Percentiles rank a stretch among this genome's conserved stretches.
Evolutionary conservation across 345 rosid genomes (phyloP).

Genomic region (Laguncularia racemosa): DNA sequence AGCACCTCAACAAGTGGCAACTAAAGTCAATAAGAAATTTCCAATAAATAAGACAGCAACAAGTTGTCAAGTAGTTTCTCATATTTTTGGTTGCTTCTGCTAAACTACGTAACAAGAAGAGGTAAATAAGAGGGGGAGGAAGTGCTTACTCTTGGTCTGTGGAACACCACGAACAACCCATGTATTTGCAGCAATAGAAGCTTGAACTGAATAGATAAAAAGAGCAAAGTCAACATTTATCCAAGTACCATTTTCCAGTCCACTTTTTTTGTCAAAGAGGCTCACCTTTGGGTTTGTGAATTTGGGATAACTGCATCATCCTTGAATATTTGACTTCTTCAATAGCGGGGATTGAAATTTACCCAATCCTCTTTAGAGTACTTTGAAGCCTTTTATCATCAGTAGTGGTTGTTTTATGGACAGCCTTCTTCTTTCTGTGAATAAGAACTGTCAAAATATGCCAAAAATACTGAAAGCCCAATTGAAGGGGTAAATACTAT

Average conservation of each 20-base stretch:
- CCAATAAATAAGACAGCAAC: too few species aligned
- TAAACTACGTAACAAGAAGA: too few species aligned
- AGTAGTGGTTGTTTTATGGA: conserved; percentile 90
- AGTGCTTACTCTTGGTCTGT: conserved; percentile 66
- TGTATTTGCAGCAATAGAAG: conserved; percentile 88
- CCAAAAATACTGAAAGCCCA: neutral
- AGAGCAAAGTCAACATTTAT: neutral
- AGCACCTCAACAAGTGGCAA: too few species aligned
- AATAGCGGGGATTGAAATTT: conserved; percentile 75
- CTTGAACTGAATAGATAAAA: conserved; percentile 60
- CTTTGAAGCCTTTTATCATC: conserved; percentile 96
- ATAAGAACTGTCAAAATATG: neutral
- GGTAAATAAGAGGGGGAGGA: neutral
- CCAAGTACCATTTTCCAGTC: neutral
- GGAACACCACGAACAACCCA: conserved; percentile 97
- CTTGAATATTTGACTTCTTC: conserved; percentile 96
- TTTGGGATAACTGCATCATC: conserved; percentile 87
- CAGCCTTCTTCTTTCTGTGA: conserved; percentile 95
- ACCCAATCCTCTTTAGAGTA: conserved; percentile 96
- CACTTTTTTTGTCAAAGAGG: neutral
- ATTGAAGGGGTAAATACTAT: too few species aligned
- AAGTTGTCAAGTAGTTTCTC: too few species aligned
- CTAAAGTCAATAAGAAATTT: too few species aligned
- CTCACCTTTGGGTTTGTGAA: conserved; percentile 85
- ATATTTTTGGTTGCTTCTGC: too few species aligned